Percentiles rank a stretch among this genome's conserved stretches.
Evolutionary conservation across 108 stramenopile species (phyloP).

Genomic region (Nannochloropsis oceanica): DNA sequence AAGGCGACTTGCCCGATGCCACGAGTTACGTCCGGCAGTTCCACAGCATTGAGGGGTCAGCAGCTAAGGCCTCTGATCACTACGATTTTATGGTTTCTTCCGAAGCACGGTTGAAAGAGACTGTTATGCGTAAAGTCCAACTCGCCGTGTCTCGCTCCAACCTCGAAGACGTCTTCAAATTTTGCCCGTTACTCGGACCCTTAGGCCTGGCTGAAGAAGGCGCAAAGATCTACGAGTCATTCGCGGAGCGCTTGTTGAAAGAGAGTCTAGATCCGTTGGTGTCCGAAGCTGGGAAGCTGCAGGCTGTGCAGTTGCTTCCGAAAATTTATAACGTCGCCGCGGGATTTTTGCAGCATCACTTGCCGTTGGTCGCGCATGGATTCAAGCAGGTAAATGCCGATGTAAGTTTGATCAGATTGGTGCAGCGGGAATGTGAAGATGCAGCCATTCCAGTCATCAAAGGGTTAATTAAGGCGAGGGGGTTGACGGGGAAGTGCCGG

Average conservation of each 20-base stretch:
- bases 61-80: conserved; percentile 4
- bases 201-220: conserved; percentile 20
- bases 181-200: conserved; percentile 19
- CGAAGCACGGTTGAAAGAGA: conserved; percentile 16
- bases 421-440: conserved; percentile 10
- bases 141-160: conserved; percentile 5
- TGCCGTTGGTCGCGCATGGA: conserved; percentile 12
- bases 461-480: neutral
- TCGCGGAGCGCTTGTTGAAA: conserved; percentile 15
- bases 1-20: conserved; percentile 11
- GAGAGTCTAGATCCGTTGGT: neutral
- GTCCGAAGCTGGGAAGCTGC: neutral
- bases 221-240: conserved; percentile 14
- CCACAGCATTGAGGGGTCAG: conserved; percentile 17
- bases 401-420: conserved; percentile 9
- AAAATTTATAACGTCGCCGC: conserved; percentile 9
- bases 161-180: neutral
- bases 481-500: neutral
- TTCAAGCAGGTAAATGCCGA: conserved; percentile 7
- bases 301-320: conserved; percentile 7
- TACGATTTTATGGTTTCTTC: conserved; percentile 1
- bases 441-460: conserved; percentile 6
- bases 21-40: conserved; percentile 16
- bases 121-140: conserved; percentile 15
- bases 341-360: conserved; percentile 11